phyloP scores from a whole-genome alignment of 2,329 filamentous ascomycete species.

The Alternaria alternata region DNA sequence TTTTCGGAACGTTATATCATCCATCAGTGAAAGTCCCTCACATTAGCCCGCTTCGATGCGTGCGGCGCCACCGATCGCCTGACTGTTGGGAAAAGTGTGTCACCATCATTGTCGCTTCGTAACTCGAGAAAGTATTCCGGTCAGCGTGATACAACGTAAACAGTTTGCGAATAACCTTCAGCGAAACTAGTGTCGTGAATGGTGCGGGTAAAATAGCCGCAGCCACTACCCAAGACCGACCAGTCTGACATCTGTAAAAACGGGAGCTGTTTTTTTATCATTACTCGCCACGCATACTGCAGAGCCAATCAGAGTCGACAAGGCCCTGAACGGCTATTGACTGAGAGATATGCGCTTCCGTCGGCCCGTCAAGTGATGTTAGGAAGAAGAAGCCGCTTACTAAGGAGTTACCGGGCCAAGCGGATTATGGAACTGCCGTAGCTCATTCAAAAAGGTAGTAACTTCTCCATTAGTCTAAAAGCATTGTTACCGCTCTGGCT shows the following conservation, averaged over 20 bases:
- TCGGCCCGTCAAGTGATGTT: neutral
- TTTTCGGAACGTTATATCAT: neutral
- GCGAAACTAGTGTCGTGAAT: neutral
- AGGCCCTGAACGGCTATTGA: neutral
- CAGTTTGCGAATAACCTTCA: slow-evolving; percentile 19
- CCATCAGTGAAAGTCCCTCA: neutral
- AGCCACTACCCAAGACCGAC: neutral
- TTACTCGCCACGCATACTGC: neutral
- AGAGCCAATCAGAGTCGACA: neutral
- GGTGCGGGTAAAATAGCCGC: slow-evolving; percentile 2
- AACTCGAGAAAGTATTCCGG: neutral
- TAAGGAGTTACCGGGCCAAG: neutral
- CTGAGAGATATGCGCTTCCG: neutral
- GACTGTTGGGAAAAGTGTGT: slow-evolving; percentile 2
- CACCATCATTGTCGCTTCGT: neutral
- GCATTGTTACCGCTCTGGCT: neutral
- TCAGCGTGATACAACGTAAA: slow-evolving; percentile 19
- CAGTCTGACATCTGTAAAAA: neutral
- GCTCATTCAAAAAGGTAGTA: neutral
- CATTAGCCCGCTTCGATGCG: neutral
- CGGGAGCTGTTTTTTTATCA: neutral
- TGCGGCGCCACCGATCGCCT: neutral
- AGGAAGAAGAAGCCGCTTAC: neutral
- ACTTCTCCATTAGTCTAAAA: neutral
- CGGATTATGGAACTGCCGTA: neutral